Evolutionary conservation across 257 asterid species (phyloP).

Genomic region (Fraxinus cuspidata): DNA sequence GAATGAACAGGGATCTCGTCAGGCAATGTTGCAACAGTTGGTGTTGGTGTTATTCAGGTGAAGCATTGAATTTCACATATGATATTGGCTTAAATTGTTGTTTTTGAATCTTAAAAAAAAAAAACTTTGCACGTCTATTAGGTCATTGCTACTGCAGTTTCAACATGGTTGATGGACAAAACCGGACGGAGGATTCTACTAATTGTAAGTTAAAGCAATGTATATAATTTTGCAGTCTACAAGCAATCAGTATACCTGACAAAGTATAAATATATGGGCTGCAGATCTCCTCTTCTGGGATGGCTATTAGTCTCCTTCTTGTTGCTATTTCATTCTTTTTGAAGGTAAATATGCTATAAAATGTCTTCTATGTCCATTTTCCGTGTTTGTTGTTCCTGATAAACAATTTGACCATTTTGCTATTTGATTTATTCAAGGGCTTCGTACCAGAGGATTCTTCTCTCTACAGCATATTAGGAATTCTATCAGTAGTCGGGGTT

Average conservation of each 20-base stretch:
- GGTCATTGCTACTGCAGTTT: conserved; percentile 86
- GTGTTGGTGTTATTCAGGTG: conserved; percentile 86
- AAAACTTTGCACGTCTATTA: conserved; percentile 20
- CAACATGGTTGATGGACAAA: conserved; percentile 91
- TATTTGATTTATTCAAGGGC: conserved; percentile 44
- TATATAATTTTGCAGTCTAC: neutral
- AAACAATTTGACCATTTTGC: conserved; percentile 19
- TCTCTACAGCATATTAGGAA: conserved; percentile 54
- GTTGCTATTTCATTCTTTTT: conserved; percentile 68
- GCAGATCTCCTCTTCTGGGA: conserved; percentile 84
- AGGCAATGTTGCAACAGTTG: conserved; percentile 76
- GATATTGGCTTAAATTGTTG: conserved; percentile 9
- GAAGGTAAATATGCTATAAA: conserved; percentile 54
- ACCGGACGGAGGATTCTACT: conserved; percentile 88
- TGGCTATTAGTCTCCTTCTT: conserved; percentile 77
- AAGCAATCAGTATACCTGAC: conserved; percentile 18
- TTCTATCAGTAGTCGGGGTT: conserved; percentile 28
- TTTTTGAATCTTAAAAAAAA: neutral
- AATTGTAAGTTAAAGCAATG: conserved; percentile 49
- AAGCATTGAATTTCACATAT: conserved; percentile 16
- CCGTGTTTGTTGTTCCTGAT: neutral
- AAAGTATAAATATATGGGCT: conserved; percentile 10
- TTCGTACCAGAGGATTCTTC: conserved; percentile 49
- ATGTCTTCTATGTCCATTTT: neutral
- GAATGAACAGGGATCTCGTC: conserved; percentile 75